Conservation (phyloP, 495 filamentous ascomycete genomes). For the Aspergillus cavernicola region DNA sequence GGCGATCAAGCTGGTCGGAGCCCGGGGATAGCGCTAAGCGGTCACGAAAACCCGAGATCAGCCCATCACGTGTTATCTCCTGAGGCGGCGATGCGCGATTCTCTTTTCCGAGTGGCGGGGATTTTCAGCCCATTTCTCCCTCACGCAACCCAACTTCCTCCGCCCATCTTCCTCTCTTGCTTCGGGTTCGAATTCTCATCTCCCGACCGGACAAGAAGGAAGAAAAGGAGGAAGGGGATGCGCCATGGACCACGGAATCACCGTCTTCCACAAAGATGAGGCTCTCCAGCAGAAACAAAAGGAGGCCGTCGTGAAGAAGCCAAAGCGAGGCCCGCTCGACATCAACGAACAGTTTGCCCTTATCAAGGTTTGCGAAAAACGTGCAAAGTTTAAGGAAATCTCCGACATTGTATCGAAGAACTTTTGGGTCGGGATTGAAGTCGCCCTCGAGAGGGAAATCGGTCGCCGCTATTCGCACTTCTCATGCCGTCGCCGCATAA, state of each 20-base stretch:
- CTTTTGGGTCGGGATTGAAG: conserved; percentile 21
- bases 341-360: conserved; percentile 17
- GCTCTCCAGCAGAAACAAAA: conserved; percentile 3
- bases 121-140: conserved; percentile 5
- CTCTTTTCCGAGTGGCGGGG: conserved; percentile 9
- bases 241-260: conserved; percentile 15
- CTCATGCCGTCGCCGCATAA: conserved; percentile 24
- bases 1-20: not conserved
- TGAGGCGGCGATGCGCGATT: conserved; percentile 1
- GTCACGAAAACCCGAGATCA: too few relatives aligned
- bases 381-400: conserved; percentile 8
- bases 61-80: not conserved
- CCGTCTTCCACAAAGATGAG: conserved; percentile 13
- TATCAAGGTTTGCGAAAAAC: conserved; percentile 17
- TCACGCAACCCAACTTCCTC: conserved; percentile 8
- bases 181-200: not conserved
- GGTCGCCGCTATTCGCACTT: conserved; percentile 23
- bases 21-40: too few relatives aligned
- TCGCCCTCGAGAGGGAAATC: conserved; percentile 8
- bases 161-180: not conserved
- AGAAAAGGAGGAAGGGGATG: conserved; percentile 1
- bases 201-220: not conserved
- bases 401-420: conserved; percentile 13
- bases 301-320: not conserved
- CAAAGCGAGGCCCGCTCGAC: conserved; percentile 12